Evolutionary conservation across 805 yeast species (phyloP).

Genomic region (Yamadazyma philogaea): DNA sequence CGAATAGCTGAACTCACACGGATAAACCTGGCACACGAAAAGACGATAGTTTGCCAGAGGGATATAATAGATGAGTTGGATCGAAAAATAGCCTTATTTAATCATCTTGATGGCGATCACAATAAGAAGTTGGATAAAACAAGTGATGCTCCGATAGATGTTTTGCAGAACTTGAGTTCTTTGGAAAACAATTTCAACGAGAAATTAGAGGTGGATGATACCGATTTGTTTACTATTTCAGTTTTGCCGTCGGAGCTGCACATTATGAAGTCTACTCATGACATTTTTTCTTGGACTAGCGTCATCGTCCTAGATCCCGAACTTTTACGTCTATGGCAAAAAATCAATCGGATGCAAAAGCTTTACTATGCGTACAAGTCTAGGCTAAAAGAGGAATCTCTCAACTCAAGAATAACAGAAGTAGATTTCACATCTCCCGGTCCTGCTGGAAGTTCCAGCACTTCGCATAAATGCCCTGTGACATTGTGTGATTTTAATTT

Average conservation of each 20-base stretch:
- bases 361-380: slow-evolving; percentile 37
- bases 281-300: slow-evolving; percentile 36
- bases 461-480: slow-evolving; percentile 32
- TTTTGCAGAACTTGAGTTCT: slow-evolving; percentile 10
- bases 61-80: slow-evolving; percentile 31
- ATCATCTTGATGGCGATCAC: slow-evolving; percentile 15
- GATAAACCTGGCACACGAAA: slow-evolving; percentile 19
- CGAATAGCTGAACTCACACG: slow-evolving; percentile 18
- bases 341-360: slow-evolving; percentile 39
- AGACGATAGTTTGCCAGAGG: slow-evolving; percentile 24
- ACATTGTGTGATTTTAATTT: slow-evolving; percentile 38
- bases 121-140: neutral
- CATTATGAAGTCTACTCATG: slow-evolving; percentile 2
- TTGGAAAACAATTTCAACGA: slow-evolving; percentile 5
- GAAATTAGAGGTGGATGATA: slow-evolving; percentile 2
- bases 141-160: slow-evolving; percentile 5
- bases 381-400: slow-evolving; percentile 11
- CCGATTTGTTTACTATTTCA: neutral
- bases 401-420: slow-evolving; percentile 19
- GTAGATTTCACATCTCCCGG: slow-evolving; percentile 24
- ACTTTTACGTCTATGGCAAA: slow-evolving; percentile 38
- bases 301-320: slow-evolving; percentile 38
- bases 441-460: neutral
- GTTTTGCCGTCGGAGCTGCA: neutral
- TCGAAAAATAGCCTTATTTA: slow-evolving; percentile 23